Evolutionary conservation across 306 rosid genomes (phyloP).

Genomic region (Herpetospermum pedunculosum): DNA sequence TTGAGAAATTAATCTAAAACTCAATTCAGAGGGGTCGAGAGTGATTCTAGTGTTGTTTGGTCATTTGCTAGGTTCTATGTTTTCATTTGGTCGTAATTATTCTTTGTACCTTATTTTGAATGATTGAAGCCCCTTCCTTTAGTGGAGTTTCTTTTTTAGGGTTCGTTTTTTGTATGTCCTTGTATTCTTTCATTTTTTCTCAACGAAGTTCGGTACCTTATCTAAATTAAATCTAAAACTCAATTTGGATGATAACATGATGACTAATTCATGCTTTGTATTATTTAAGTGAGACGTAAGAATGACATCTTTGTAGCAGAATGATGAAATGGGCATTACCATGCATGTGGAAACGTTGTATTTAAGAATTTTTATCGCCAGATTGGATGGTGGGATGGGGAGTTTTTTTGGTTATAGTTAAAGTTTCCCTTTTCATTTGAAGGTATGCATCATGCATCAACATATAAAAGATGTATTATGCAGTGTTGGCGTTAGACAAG

Average conservation of each 20-base stretch:
- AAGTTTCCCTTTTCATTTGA: not conserved
- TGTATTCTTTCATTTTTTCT: too few relatives aligned
- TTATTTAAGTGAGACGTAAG: not conserved
- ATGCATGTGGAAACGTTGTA: not conserved
- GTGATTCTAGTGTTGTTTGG: too few relatives aligned
- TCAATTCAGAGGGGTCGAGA: too few relatives aligned
- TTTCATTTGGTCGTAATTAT: too few relatives aligned
- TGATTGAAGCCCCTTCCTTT: too few relatives aligned
- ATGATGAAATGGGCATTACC: not conserved
- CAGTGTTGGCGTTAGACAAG: not conserved
- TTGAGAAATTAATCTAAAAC: not conserved
- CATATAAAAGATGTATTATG: not conserved
- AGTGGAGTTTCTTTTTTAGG: too few relatives aligned
- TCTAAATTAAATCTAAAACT: too few relatives aligned
- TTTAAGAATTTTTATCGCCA: not conserved
- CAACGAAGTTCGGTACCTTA: too few relatives aligned
- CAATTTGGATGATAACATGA: not conserved
- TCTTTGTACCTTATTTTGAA: too few relatives aligned
- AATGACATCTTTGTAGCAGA: not conserved
- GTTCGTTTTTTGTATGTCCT: too few relatives aligned
- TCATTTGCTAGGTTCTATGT: too few relatives aligned
- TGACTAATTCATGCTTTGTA: not conserved
- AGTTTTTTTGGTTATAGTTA: not conserved
- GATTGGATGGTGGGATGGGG: not conserved
- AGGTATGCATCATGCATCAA: not conserved